Evolutionary conservation across 225 moss, liverwort and hornwort genomes (phyloP), one percentile per base, ranked within the genome.

Genomic region (Asterella californica): DNA sequence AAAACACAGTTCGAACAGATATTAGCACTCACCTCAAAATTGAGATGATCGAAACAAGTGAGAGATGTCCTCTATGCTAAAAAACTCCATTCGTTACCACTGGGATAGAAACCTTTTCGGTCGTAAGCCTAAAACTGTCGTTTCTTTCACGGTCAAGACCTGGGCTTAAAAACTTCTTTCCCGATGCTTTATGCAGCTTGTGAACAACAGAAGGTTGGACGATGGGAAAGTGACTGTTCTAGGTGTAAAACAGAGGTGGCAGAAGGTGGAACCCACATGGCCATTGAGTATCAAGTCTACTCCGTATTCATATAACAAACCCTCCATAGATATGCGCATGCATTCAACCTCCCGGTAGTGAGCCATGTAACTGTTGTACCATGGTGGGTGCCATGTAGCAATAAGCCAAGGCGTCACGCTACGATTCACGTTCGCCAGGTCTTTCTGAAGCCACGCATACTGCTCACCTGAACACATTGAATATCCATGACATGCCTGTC

Each of bases 301-400:
- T 42, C 97, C 93, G 52, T 90, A 72, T 9, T 86, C 55, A 77
- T 97, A 97, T 1, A 94, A 82, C 4, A 97, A 80, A 29, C 88
- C 88, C 81, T 97, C 94, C 91, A 97, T 89, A 17, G 91, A 89
- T 55, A 89, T 86, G 30, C 97, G 89, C 93, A 94, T 92, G 75
- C 97, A 97, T 80, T 94, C 97, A 9, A 84, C 82, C 83, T 97
- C 97, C 57, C 97, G 88, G 73, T 94, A 97, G 72, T 97, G 97
- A 15, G 94, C 76, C 65, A 15, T 55, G 76, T 97, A 94, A 79
- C 92, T 97, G 78, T 90, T 97, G 78, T 97, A 97, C 97, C 97
- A 97, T 5, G 97, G 97, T 80, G 97, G 83, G 70, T 97, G 94
- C 70, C 90, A 93, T 15, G 87, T 70, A 19, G 90, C 97, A 67